Evolutionary conservation across 495 filamentous ascomycete genomes (phyloP).

Genomic region (Neurospora terricola): DNA sequence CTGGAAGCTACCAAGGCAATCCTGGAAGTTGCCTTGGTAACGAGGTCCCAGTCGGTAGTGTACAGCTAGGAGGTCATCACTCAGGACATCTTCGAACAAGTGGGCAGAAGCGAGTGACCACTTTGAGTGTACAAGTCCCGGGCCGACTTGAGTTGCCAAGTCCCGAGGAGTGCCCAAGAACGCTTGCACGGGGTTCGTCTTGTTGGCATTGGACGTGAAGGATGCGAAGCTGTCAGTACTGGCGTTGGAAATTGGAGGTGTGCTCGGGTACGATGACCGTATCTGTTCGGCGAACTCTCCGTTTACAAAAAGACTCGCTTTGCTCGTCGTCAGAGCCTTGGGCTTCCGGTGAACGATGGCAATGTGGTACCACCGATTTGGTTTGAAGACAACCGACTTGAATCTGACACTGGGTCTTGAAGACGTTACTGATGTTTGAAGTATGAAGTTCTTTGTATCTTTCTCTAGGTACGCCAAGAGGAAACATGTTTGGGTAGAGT

Average conservation of each 20-base stretch:
- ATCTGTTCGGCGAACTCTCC: slow-evolving; percentile 91
- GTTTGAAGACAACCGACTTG: slow-evolving; percentile 66
- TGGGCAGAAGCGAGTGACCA: slow-evolving; percentile 89
- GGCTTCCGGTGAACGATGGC: slow-evolving; percentile 72
- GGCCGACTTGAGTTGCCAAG: slow-evolving; percentile 70
- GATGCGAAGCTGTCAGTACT: slow-evolving; percentile 53
- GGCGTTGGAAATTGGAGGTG: slow-evolving; percentile 49
- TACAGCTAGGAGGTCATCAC: slow-evolving; percentile 86
- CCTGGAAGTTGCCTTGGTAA: slow-evolving; percentile 93
- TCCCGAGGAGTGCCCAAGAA: slow-evolving; percentile 92
- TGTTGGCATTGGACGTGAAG: slow-evolving; percentile 43
- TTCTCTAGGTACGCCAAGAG: slow-evolving; percentile 87
- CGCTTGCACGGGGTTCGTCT: slow-evolving; percentile 65
- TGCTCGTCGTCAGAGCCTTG: slow-evolving; percentile 63
- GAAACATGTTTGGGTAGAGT: slow-evolving; percentile 87
- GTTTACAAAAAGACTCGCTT: slow-evolving; percentile 82
- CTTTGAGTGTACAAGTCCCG: slow-evolving; percentile 60
- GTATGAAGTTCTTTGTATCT: slow-evolving; percentile 89
- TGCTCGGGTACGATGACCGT: slow-evolving; percentile 73
- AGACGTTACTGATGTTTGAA: slow-evolving; percentile 89
- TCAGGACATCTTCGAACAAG: slow-evolving; percentile 76
- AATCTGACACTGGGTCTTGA: slow-evolving; percentile 85
- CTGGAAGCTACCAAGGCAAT: slow-evolving; percentile 90
- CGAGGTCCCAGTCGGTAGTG: slow-evolving; percentile 80
- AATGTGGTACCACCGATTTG: slow-evolving; percentile 83